phyloP scores from a whole-genome alignment of 768 basidiomycete species.

The Psilocybe tampanensis region DNA sequence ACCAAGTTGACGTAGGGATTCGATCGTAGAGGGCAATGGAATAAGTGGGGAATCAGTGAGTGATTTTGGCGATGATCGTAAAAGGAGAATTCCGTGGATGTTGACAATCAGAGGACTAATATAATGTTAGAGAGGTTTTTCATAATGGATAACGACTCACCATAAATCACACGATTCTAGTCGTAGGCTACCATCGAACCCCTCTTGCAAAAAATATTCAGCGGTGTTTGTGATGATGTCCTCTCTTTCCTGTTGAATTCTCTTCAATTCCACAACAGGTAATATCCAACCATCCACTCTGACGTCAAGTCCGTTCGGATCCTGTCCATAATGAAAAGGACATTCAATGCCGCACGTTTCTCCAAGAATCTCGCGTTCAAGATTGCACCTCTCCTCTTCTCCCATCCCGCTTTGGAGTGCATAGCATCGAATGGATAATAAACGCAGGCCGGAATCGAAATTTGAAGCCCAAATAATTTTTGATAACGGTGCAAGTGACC shows the following conservation, averaged over 20 bases:
- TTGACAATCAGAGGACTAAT: slow-evolving; percentile 58
- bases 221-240: slow-evolving; percentile 39
- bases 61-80: slow-evolving; percentile 42
- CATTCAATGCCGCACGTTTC: slow-evolving; percentile 63
- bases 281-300: slow-evolving; percentile 82
- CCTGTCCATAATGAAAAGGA: slow-evolving; percentile 54
- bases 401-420: slow-evolving; percentile 76
- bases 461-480: slow-evolving; percentile 43
- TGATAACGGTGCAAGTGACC: slow-evolving; percentile 62
- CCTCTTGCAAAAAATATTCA: slow-evolving; percentile 49
- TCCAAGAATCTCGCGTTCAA: slow-evolving; percentile 67
- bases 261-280: slow-evolving; percentile 65
- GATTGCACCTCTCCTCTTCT: slow-evolving; percentile 68
- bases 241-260: slow-evolving; percentile 56
- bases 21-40: slow-evolving; percentile 59
- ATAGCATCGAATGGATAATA: slow-evolving; percentile 80
- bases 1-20: slow-evolving; percentile 64
- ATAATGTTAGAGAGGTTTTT: slow-evolving; percentile 16
- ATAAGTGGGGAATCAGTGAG: slow-evolving; percentile 48
- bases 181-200: slow-evolving; percentile 28
- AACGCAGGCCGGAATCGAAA: slow-evolving; percentile 61
- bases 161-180: slow-evolving; percentile 56
- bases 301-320: slow-evolving; percentile 45
- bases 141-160: slow-evolving; percentile 39
- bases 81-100: slow-evolving; percentile 67